Percentiles rank a stretch among this genome's conserved stretches.
Conservation (phyloP, 2,329 filamentous ascomycete genomes). For the Bipolaris gigantea region DNA sequence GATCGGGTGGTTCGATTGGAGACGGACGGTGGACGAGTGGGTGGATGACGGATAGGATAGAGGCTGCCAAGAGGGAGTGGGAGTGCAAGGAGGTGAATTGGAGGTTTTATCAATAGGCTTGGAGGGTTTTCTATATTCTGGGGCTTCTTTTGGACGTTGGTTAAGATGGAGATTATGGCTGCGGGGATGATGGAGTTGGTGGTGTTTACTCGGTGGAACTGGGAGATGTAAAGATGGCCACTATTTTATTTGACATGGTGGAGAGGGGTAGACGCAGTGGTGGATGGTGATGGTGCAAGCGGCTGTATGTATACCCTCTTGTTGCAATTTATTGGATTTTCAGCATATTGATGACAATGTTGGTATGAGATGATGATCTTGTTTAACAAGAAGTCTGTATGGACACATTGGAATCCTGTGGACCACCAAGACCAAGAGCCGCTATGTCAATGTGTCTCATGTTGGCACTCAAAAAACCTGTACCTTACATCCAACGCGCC, state of each 20-base stretch:
- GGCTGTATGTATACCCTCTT: background rate
- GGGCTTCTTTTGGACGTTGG: background rate
- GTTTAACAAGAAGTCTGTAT: too few relatives aligned
- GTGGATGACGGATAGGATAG: conserved; percentile 42
- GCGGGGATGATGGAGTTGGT: background rate
- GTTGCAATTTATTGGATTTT: background rate
- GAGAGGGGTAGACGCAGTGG: background rate
- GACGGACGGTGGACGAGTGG: conserved; percentile 38
- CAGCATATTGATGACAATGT: background rate
- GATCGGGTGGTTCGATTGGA: conserved; percentile 29
- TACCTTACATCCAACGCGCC: conserved; percentile 5
- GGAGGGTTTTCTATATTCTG: background rate
- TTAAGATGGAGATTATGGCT: background rate
- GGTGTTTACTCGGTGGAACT: background rate
- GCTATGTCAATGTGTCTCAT: too few relatives aligned
- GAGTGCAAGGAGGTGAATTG: conserved; percentile 34
- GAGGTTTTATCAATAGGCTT: conserved; percentile 30
- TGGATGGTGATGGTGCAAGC: background rate
- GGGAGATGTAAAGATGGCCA: background rate
- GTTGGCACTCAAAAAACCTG: background rate
- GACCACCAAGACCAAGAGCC: too few relatives aligned
- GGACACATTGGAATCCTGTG: too few relatives aligned
- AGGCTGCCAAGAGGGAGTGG: conserved; percentile 25
- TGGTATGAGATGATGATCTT: background rate
- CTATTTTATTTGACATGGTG: background rate